Conservation (phyloP, 352 stramenopile species). For the Lagenidium sp. region DNA sequence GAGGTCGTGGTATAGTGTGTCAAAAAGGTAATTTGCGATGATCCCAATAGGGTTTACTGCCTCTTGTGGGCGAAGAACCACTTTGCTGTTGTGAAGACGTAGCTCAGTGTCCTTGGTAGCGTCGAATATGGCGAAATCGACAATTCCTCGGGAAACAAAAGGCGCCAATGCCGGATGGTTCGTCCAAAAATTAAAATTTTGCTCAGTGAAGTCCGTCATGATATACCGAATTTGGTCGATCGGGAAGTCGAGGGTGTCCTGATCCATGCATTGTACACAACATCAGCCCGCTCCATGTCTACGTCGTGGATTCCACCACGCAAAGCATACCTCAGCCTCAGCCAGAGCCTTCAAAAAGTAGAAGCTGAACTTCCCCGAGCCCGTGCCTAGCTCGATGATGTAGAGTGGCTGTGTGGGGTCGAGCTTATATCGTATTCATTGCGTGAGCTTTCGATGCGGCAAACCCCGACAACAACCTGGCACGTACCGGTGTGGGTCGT, state of each 20-base stretch:
- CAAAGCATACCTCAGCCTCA: conserved; percentile 33
- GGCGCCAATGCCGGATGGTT: conserved; percentile 76
- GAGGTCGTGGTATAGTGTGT: conserved; percentile 89
- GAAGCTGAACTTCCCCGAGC: conserved; percentile 93
- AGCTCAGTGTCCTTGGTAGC: conserved; percentile 84
- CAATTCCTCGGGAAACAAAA: conserved; percentile 78
- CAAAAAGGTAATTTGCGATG: conserved; percentile 93
- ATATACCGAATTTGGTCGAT: conserved; percentile 90
- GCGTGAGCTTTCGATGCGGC: too few relatives aligned
- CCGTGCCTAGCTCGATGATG: conserved; percentile 90
- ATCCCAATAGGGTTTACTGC: conserved; percentile 87
- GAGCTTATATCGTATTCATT: too few relatives aligned
- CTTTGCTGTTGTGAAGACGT: conserved; percentile 46
- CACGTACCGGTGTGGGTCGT: too few relatives aligned
- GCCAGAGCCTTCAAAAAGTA: conserved; percentile 90
- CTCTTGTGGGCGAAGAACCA: conserved; percentile 38
- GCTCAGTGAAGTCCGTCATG: conserved; percentile 93
- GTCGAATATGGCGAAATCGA: conserved; percentile 94
- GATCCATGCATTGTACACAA: conserved; percentile 4
- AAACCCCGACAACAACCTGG: too few relatives aligned
- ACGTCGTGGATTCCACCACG: too few relatives aligned
- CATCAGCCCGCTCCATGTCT: not conserved
- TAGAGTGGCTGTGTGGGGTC: conserved; percentile 85
- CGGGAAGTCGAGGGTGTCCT: conserved; percentile 81
- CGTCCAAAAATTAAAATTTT: conserved; percentile 92